phyloP scores from a whole-genome alignment of 176 grass and related monocot genomes.

The Canna indica region DNA sequence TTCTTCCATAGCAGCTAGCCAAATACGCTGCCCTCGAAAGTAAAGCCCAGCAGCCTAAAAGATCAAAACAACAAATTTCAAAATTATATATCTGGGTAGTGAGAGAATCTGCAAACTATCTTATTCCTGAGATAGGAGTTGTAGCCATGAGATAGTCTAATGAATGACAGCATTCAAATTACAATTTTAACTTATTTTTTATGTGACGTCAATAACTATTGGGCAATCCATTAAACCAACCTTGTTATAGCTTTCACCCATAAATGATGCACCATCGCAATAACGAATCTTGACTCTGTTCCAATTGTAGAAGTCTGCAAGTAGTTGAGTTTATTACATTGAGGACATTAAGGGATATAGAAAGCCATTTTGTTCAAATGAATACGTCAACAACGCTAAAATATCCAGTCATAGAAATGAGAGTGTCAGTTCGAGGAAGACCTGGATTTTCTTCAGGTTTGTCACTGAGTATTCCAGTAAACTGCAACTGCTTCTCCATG shows the following conservation, averaged over 20 bases:
- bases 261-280: slow-evolving; percentile 93
- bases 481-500: slow-evolving; percentile 71
- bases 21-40: slow-evolving; percentile 92
- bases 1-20: slow-evolving; percentile 71
- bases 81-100: too few species aligned
- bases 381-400: background rate
- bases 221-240: slow-evolving; percentile 36
- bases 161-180: background rate
- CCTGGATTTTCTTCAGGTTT: slow-evolving; percentile 86
- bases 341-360: background rate
- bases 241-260: slow-evolving; percentile 58
- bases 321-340: slow-evolving; percentile 2
- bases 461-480: slow-evolving; percentile 91
- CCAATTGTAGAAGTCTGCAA: slow-evolving; percentile 94
- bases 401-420: background rate
- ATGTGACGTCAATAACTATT: background rate
- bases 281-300: slow-evolving; percentile 95
- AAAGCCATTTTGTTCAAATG: background rate
- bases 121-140: background rate
- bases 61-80: background rate
- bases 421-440: slow-evolving; percentile 7
- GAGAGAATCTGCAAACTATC: background rate
- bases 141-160: background rate
- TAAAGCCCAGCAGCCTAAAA: slow-evolving; percentile 53
- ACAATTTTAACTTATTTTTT: background rate